These are phyloP conservation scores for Tolypocladium paradoxum DNA, from an alignment of 2,329 filamentous ascomycete species.

Conservation along the genomic window DNA sequence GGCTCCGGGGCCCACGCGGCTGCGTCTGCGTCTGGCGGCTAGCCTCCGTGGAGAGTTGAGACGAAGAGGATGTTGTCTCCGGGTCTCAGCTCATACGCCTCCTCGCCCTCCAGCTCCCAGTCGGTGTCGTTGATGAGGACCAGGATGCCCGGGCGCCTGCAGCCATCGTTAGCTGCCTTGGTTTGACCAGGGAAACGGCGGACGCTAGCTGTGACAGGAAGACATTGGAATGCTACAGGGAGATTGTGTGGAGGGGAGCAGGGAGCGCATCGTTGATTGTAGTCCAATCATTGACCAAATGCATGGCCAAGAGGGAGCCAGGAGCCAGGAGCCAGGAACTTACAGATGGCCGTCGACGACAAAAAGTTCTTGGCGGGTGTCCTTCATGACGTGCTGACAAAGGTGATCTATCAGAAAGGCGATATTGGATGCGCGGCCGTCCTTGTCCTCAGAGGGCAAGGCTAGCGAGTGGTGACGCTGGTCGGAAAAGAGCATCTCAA, in stretches of 20 bases:
- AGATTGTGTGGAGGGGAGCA: background rate
- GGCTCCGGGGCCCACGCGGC: background rate
- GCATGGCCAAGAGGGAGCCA: background rate
- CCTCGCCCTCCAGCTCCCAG: conserved; percentile 96
- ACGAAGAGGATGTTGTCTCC: conserved; percentile 91
- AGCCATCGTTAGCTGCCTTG: conserved; percentile 14
- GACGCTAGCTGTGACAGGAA: background rate
- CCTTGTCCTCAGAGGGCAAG: conserved; percentile 51
- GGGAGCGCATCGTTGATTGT: background rate
- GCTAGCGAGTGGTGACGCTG: conserved; percentile 60
- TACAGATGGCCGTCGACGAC: conserved; percentile 82
- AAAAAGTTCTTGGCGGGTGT: conserved; percentile 78
- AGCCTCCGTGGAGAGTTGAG: conserved; percentile 91
- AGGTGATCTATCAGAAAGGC: conserved; percentile 69
- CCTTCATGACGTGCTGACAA: conserved; percentile 73
- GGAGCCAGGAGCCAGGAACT: conserved; percentile 24
- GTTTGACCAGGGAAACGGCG: background rate
- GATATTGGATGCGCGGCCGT: conserved; percentile 55
- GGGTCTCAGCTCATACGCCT: conserved; percentile 71
- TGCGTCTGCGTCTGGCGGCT: conserved; percentile 11
- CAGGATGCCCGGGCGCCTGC: conserved; percentile 84
- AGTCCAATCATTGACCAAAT: background rate
- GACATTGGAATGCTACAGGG: background rate
- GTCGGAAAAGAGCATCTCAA: conserved; percentile 89
- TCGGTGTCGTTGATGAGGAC: conserved; percentile 96